A percentile compares a stretch with the other conserved stretches of the same genome.
Evolutionary conservation across 192 early-diverging fungal genomes (phyloP).

Genomic region (Piromyces finnis): DNA sequence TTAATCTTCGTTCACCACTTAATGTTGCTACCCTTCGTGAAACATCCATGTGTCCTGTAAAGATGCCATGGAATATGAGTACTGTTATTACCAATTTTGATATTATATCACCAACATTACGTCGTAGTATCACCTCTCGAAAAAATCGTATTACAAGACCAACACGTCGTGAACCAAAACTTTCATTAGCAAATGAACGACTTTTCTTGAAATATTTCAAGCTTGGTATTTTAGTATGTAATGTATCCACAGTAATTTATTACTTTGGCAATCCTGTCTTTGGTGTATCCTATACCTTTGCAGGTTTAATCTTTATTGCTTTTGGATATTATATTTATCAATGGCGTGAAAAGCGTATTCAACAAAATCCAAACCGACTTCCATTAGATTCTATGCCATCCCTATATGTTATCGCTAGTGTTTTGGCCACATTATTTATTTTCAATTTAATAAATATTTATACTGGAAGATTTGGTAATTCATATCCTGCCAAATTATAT

Average conservation of each 20-base stretch:
- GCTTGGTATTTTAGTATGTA: background rate
- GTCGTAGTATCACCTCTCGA: background rate
- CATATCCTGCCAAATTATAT: background rate
- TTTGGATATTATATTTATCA: background rate
- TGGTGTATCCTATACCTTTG: background rate
- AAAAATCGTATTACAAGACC: background rate
- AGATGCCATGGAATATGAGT: background rate
- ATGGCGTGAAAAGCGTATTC: background rate
- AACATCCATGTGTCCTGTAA: background rate
- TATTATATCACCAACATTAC: background rate
- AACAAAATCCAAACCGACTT: background rate
- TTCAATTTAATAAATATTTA: background rate
- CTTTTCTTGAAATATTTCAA: conserved; percentile 34
- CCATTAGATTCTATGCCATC: background rate
- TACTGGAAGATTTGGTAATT: background rate
- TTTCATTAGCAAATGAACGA: conserved; percentile 74
- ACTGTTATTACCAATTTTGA: background rate
- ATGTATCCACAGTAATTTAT: background rate
- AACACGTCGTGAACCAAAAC: conserved; percentile 44
- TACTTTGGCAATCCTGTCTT: background rate
- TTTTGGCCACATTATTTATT: background rate
- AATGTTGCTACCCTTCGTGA: background rate
- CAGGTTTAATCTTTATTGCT: background rate
- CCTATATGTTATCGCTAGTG: background rate
- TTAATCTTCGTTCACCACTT: background rate